Evolutionary conservation across 352 stramenopile species (phyloP).

Genomic region (Globisporangium ultimum): DNA sequence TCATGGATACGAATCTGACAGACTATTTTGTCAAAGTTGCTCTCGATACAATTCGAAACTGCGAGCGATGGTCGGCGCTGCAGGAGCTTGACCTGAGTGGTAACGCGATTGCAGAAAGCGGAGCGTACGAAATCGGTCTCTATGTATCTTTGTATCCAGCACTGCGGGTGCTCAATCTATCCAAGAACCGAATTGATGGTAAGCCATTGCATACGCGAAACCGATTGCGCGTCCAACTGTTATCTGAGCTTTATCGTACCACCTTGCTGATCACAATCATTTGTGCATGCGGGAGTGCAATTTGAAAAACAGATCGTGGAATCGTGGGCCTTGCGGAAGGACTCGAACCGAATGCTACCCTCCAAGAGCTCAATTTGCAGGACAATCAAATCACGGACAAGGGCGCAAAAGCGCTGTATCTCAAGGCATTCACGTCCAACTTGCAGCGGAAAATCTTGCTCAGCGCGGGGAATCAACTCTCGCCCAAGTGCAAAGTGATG

Average conservation of each 20-base stretch:
- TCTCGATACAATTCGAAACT: slow-evolving; percentile 19
- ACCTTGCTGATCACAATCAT: neutral
- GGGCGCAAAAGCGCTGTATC: slow-evolving; percentile 41
- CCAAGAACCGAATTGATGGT: slow-evolving; percentile 50
- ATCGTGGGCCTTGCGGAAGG: slow-evolving; percentile 38
- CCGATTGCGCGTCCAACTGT: too few relatives aligned
- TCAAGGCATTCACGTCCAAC: slow-evolving; percentile 46
- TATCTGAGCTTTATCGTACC: neutral
- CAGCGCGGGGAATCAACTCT: slow-evolving; percentile 38
- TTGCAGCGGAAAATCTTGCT: slow-evolving; percentile 39
- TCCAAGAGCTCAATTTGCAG: slow-evolving; percentile 47
- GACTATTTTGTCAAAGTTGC: slow-evolving; percentile 29
- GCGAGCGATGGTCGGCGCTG: slow-evolving; percentile 19
- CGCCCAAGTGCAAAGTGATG: slow-evolving; percentile 44
- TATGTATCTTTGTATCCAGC: slow-evolving; percentile 38
- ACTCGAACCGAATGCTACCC: slow-evolving; percentile 35
- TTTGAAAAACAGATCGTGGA: slow-evolving; percentile 24
- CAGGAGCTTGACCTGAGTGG: slow-evolving; percentile 51
- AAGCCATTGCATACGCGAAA: neutral
- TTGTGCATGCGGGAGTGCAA: too few relatives aligned
- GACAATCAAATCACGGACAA: slow-evolving; percentile 50
- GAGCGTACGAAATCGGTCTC: slow-evolving; percentile 33
- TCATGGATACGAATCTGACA: slow-evolving; percentile 27
- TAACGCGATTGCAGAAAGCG: slow-evolving; percentile 41
- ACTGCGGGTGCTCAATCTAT: slow-evolving; percentile 45